phyloP scores from a whole-genome alignment of 192 early-diverging fungal species.

The Coemansia sp. region DNA sequence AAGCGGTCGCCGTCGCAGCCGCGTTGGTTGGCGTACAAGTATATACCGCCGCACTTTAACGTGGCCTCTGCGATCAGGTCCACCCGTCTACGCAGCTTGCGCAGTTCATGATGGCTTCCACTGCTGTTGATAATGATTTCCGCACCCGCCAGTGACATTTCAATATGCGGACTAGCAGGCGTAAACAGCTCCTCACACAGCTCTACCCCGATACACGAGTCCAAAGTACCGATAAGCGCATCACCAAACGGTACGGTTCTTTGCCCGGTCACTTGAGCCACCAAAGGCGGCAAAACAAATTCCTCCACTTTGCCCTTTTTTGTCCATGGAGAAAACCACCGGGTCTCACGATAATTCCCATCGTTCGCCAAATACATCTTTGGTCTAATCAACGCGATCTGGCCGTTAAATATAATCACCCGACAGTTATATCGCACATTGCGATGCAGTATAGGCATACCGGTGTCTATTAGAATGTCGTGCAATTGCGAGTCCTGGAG shows the following conservation, averaged over 20 bases:
- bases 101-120: constrained; percentile 95
- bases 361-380: constrained; percentile 96
- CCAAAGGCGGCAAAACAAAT: constrained; percentile 76
- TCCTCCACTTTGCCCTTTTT: constrained; percentile 67
- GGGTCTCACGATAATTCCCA: constrained; percentile 94
- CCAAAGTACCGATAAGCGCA: constrained; percentile 77
- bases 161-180: constrained; percentile 92
- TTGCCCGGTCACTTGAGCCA: constrained; percentile 81
- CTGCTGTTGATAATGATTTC: constrained; percentile 97
- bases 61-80: constrained; percentile 91
- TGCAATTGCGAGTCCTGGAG: constrained; percentile 63
- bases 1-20: constrained; percentile 98
- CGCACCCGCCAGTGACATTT: constrained; percentile 90
- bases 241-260: constrained; percentile 83
- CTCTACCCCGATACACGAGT: constrained; percentile 91
- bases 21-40: constrained; percentile 94
- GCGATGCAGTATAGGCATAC: constrained; percentile 95
- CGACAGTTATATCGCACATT: constrained; percentile 96
- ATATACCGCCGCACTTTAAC: constrained; percentile 89
- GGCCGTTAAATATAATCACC: constrained; percentile 76
- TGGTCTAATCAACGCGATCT: constrained; percentile 93
- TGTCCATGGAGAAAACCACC: constrained; percentile 93
- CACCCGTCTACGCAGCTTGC: constrained; percentile 83
- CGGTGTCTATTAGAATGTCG: constrained; percentile 88
- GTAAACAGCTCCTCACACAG: constrained; percentile 98